phyloP scores from a whole-genome alignment of 768 basidiomycete genomes.

The Melanogaster broomeanus region DNA sequence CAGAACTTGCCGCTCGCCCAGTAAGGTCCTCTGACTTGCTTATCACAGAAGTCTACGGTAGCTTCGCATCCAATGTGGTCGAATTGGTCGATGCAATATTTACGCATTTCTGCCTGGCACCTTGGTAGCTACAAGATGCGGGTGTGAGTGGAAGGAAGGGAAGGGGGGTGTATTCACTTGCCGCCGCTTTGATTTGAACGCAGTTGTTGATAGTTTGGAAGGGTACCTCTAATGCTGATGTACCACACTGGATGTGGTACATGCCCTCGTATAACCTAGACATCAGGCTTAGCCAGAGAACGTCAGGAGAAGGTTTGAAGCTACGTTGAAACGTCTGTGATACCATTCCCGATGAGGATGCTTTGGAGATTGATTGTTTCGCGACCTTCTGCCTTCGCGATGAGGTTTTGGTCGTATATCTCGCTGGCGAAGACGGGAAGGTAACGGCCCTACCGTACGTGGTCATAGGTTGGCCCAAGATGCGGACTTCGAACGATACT shows the following conservation, averaged over 20 bases:
- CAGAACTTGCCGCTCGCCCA: conserved; percentile 35
- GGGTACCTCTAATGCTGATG: conserved; percentile 50
- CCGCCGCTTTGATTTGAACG: conserved; percentile 56
- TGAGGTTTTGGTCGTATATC: conserved; percentile 70
- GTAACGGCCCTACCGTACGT: conserved; percentile 57
- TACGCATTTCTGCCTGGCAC: conserved; percentile 59
- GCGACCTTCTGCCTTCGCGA: conserved; percentile 50
- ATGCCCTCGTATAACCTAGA: conserved; percentile 42
- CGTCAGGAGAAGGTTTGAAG: conserved; percentile 8
- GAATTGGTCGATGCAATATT: conserved; percentile 61
- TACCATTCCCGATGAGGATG: conserved; percentile 76
- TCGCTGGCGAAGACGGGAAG: conserved; percentile 75
- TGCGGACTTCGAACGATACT: conserved; percentile 22
- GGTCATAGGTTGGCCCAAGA: not conserved
- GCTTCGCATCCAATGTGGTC: conserved; percentile 70
- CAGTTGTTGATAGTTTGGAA: conserved; percentile 44
- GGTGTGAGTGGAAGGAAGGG: not conserved
- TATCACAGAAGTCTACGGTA: conserved; percentile 65
- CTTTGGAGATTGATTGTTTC: conserved; percentile 64
- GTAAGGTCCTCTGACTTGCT: conserved; percentile 48
- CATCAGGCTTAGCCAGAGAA: not conserved
- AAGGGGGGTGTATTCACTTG: conserved; percentile 28
- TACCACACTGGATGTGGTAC: conserved; percentile 53
- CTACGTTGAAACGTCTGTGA: conserved; percentile 56
- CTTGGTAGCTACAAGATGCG: conserved; percentile 54